A percentile compares a stretch with the other conserved stretches of the same genome.
Evolutionary conservation across 2,329 filamentous ascomycete genomes (phyloP).

Genomic region (Diaporthe velutina): DNA sequence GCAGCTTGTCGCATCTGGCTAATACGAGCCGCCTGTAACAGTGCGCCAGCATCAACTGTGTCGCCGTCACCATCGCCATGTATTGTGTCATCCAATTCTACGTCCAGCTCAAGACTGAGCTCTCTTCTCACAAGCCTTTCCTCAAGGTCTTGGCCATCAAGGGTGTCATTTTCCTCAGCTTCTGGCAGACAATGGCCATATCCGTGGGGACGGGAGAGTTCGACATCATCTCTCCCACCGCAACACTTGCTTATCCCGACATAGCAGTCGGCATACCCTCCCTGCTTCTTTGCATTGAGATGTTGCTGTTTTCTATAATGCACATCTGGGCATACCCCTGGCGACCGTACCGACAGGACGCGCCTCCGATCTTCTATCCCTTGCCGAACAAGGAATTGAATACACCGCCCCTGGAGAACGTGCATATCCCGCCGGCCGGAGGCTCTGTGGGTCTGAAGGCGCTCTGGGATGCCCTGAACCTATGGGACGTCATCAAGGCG

Average conservation of each 20-base stretch:
- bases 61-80: conserved; percentile 86
- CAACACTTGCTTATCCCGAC: conserved; percentile 77
- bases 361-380: conserved; percentile 62
- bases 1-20: background rate
- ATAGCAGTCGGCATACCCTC: conserved; percentile 85
- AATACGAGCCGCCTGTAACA: conserved; percentile 46
- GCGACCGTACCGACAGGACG: conserved; percentile 71
- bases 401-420: conserved; percentile 57
- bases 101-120: conserved; percentile 76
- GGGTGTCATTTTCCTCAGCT: conserved; percentile 90
- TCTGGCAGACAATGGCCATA: conserved; percentile 79
- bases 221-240: conserved; percentile 71
- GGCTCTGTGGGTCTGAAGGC: conserved; percentile 76
- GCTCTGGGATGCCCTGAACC: conserved; percentile 79
- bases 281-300: conserved; percentile 84
- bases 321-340: conserved; percentile 89
- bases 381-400: conserved; percentile 56
- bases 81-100: conserved; percentile 92
- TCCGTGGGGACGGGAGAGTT: conserved; percentile 66
- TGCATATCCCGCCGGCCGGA: conserved; percentile 67
- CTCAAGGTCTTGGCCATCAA: conserved; percentile 90
- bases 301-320: conserved; percentile 83
- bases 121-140: conserved; percentile 78
- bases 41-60: conserved; percentile 76
- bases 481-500: conserved; percentile 87